phyloP scores from a whole-genome alignment of 2,329 filamentous ascomycete genomes.

The Aspergillus luchuensis region DNA sequence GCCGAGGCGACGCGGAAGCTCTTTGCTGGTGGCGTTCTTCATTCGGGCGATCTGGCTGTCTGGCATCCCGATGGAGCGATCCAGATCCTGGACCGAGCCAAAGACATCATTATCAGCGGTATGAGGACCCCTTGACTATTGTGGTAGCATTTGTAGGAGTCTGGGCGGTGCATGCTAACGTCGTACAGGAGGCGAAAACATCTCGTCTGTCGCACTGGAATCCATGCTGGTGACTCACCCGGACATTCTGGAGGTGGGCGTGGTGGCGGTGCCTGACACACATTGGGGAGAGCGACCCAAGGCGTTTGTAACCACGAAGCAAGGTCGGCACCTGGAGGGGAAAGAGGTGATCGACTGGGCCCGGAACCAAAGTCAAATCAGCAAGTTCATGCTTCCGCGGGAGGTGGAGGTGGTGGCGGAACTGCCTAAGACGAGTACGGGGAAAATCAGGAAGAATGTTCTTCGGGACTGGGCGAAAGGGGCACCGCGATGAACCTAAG shows the following conservation, averaged over 20 bases:
- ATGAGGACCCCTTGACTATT: slow-evolving; percentile 28
- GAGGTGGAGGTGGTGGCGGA: slow-evolving; percentile 79
- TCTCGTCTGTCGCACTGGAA: slow-evolving; percentile 90
- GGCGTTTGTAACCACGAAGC: slow-evolving; percentile 82
- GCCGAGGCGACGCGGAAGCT: slow-evolving; percentile 80
- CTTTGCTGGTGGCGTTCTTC: slow-evolving; percentile 81
- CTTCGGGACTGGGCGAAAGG: slow-evolving; percentile 78
- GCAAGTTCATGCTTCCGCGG: slow-evolving; percentile 81
- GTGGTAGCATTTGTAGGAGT: not conserved
- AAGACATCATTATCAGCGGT: slow-evolving; percentile 98
- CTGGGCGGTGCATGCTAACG: slow-evolving; percentile 2
- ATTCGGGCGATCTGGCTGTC: slow-evolving; percentile 90
- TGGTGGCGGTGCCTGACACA: slow-evolving; percentile 81
- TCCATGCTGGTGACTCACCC: slow-evolving; percentile 86
- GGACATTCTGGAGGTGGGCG: slow-evolving; percentile 84
- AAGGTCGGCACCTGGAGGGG: slow-evolving; percentile 62
- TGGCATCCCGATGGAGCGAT: slow-evolving; percentile 89
- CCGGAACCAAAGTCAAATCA: slow-evolving; percentile 75
- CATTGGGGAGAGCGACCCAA: slow-evolving; percentile 98
- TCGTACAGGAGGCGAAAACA: slow-evolving; percentile 82
- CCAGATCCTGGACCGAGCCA: slow-evolving; percentile 89
- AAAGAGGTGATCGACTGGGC: slow-evolving; percentile 84
- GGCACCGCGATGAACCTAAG: slow-evolving; percentile 28
- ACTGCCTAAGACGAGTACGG: slow-evolving; percentile 94
- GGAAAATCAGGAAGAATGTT: slow-evolving; percentile 95